Conservation (phyloP, 805 yeast species). For the Saccharomycopsis synnaedendra region DNA sequence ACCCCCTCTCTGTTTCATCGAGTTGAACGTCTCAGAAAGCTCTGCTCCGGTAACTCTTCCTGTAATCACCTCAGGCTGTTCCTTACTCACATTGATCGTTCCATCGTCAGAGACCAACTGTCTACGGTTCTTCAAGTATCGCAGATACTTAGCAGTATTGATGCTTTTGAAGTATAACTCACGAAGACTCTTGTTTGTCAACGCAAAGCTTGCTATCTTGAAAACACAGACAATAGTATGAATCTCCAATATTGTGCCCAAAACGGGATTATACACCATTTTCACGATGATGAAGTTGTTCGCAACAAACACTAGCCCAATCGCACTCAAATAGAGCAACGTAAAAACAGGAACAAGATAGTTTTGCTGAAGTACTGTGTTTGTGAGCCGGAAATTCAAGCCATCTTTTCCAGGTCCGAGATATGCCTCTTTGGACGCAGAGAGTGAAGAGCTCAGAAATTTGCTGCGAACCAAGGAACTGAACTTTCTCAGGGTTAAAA, state of each 20-base stretch:
- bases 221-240: slow-evolving; percentile 30
- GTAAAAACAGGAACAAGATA: slow-evolving; percentile 23
- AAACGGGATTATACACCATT: slow-evolving; percentile 27
- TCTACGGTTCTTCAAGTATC: slow-evolving; percentile 5
- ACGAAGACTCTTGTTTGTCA: slow-evolving; percentile 34
- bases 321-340: slow-evolving; percentile 23
- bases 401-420: slow-evolving; percentile 3
- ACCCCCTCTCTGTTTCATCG: slow-evolving; percentile 7
- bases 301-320: slow-evolving; percentile 20
- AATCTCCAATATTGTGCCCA: slow-evolving; percentile 32
- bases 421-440: slow-evolving; percentile 12
- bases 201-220: slow-evolving; percentile 30
- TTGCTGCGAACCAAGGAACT: slow-evolving; percentile 6
- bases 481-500: slow-evolving; percentile 12
- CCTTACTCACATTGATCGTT: slow-evolving; percentile 9
- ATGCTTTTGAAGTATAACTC: slow-evolving; percentile 21
- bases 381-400: slow-evolving; percentile 9
- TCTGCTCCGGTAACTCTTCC: slow-evolving; percentile 15
- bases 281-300: slow-evolving; percentile 24
- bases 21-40: slow-evolving; percentile 8
- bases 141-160: slow-evolving; percentile 11
- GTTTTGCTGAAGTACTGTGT: slow-evolving; percentile 15
- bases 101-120: slow-evolving; percentile 11
- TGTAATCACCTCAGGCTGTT: slow-evolving; percentile 4
- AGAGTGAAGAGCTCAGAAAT: neutral